A percentile compares a stretch with the other conserved stretches of the same genome.
Evolutionary conservation across 2,329 filamentous ascomycete species (phyloP).

Genomic region (Pleurostoma richardsiae): DNA sequence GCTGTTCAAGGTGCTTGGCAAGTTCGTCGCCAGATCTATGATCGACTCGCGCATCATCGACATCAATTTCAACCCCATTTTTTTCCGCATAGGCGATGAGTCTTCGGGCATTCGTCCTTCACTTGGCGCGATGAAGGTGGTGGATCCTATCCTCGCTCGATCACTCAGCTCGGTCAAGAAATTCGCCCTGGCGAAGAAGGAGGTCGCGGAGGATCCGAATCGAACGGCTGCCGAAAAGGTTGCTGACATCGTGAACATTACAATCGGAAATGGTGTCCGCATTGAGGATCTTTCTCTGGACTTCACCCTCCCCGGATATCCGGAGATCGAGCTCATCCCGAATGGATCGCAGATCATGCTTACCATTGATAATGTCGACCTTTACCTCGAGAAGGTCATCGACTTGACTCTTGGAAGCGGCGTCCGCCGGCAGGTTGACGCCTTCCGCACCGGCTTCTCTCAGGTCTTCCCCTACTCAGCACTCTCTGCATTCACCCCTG

Average conservation of each 20-base stretch:
- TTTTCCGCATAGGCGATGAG: slow-evolving; percentile 87
- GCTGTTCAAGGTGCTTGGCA: slow-evolving; percentile 88
- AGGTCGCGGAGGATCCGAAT: slow-evolving; percentile 64
- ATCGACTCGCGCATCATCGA: slow-evolving; percentile 97
- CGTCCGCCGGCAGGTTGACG: slow-evolving; percentile 82
- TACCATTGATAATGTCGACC: slow-evolving; percentile 85
- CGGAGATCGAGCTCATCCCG: slow-evolving; percentile 74
- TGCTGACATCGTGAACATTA: slow-evolving; percentile 61
- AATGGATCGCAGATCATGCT: slow-evolving; percentile 71
- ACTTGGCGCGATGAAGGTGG: slow-evolving; percentile 80
- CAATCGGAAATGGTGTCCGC: slow-evolving; percentile 63
- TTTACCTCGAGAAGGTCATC: slow-evolving; percentile 83
- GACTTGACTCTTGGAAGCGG: slow-evolving; percentile 88
- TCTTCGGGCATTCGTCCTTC: slow-evolving; percentile 68
- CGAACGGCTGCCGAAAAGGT: slow-evolving; percentile 68
- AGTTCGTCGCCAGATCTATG: slow-evolving; percentile 97
- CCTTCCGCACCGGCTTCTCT: slow-evolving; percentile 87
- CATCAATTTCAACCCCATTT: slow-evolving; percentile 93
- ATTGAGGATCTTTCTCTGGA: slow-evolving; percentile 89
- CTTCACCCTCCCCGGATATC: slow-evolving; percentile 91
- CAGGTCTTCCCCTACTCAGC: slow-evolving; percentile 95
- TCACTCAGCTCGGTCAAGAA: slow-evolving; percentile 85
- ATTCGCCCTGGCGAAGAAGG: slow-evolving; percentile 77
- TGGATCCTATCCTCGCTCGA: slow-evolving; percentile 80
- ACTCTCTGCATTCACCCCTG: slow-evolving; percentile 87